Percentiles rank a stretch among this genome's conserved stretches.
Conservation (phyloP, 352 stramenopile species). For the Phytophthora hybrid region DNA sequence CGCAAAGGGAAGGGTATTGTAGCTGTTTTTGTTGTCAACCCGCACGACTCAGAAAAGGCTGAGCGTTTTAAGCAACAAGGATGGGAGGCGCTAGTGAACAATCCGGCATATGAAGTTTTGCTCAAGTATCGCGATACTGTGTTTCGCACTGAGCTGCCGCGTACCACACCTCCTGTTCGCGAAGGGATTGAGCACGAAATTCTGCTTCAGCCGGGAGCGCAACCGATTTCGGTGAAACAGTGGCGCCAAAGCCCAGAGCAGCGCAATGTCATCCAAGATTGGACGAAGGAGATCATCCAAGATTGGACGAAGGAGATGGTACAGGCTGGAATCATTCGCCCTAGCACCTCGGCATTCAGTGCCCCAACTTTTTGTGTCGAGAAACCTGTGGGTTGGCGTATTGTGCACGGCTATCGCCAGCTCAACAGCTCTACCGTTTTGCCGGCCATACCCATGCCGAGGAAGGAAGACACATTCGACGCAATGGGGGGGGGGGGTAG, state of each 20-base stretch:
- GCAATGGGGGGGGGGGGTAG: too few relatives aligned
- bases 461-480: too few relatives aligned
- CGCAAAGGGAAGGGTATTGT: slow-evolving; percentile 2
- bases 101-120: slow-evolving; percentile 5
- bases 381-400: too few relatives aligned
- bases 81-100: slow-evolving; percentile 5
- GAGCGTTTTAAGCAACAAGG: slow-evolving; percentile 15
- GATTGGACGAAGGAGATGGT: too few relatives aligned
- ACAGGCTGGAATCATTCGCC: not conserved
- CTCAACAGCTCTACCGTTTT: too few relatives aligned
- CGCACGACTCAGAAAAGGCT: slow-evolving; percentile 7
- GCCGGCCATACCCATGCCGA: too few relatives aligned
- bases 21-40: slow-evolving; percentile 10
- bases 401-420: too few relatives aligned
- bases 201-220: not conserved
- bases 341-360: too few relatives aligned
- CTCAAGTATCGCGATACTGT: slow-evolving; percentile 6
- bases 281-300: too few relatives aligned
- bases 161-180: not conserved
- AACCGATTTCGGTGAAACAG: slow-evolving; percentile 12
- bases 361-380: too few relatives aligned
- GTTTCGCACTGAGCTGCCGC: slow-evolving; percentile 13
- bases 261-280: too few relatives aligned
- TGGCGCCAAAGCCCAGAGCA: slow-evolving; percentile 14
- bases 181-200: slow-evolving; percentile 16